Percentiles rank a stretch among this genome's conserved stretches.
Evolutionary conservation across 495 filamentous ascomycete species (phyloP).

Genomic region (Penicillium cinerascens): DNA sequence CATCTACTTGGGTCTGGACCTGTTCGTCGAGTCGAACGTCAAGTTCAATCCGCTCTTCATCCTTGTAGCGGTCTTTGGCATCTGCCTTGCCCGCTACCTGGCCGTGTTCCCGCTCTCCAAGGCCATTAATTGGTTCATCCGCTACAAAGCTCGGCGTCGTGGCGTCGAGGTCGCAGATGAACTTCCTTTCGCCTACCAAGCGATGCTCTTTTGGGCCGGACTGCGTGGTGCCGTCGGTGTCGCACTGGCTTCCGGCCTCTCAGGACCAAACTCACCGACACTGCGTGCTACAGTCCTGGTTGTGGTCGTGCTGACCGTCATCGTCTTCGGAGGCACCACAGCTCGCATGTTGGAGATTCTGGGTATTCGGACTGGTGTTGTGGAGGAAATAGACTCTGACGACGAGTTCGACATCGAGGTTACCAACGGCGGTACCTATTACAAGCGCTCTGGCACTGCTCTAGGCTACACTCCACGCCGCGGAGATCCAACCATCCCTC

Average conservation of each 20-base stretch:
- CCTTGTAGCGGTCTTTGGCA: slow-evolving; percentile 82
- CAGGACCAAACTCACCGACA: slow-evolving; percentile 69
- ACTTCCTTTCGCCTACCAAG: slow-evolving; percentile 87
- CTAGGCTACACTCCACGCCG: slow-evolving; percentile 72
- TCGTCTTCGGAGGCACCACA: slow-evolving; percentile 97
- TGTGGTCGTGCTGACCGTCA: slow-evolving; percentile 94
- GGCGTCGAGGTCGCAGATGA: slow-evolving; percentile 83
- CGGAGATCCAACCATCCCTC: slow-evolving; percentile 51
- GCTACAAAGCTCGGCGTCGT: slow-evolving; percentile 76
- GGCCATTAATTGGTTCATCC: slow-evolving; percentile 89
- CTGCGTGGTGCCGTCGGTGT: slow-evolving; percentile 95
- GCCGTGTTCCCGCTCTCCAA: slow-evolving; percentile 91
- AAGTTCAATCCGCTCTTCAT: slow-evolving; percentile 95
- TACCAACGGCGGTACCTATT: slow-evolving; percentile 68
- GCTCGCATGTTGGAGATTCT: slow-evolving; percentile 98
- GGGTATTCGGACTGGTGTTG: slow-evolving; percentile 88
- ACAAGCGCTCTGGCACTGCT: slow-evolving; percentile 67
- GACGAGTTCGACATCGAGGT: slow-evolving; percentile 98
- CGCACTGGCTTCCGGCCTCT: slow-evolving; percentile 84
- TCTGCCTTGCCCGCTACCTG: slow-evolving; percentile 86
- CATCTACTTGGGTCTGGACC: slow-evolving; percentile 91
- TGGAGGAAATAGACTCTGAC: slow-evolving; percentile 94
- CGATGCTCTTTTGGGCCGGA: slow-evolving; percentile 98
- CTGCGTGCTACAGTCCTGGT: slow-evolving; percentile 91
- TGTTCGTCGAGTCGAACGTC: slow-evolving; percentile 86